Percentiles rank a stretch among this genome's conserved stretches.
These are phyloP conservation scores for Phytophthora pluvialis DNA, from an alignment of 352 stramenopile genomes.

Conservation along the genomic window DNA sequence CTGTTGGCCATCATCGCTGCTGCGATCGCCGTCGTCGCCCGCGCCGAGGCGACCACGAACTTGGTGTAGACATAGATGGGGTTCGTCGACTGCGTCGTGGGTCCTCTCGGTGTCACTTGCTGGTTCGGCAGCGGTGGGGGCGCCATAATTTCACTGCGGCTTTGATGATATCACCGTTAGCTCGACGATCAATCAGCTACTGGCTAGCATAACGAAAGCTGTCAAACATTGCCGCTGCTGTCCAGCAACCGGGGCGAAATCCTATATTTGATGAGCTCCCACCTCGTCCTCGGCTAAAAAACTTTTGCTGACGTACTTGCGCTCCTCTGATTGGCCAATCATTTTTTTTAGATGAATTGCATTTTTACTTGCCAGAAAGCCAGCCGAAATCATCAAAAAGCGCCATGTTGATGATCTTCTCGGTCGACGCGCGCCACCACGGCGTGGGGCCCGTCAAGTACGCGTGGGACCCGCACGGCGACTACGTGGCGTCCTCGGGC, in stretches of 20 bases:
- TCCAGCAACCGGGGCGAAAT: constrained; percentile 9
- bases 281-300: constrained; percentile 24
- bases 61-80: constrained; percentile 59
- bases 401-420: constrained; percentile 83
- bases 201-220: constrained; percentile 6
- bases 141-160: constrained; percentile 14
- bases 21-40: constrained; percentile 51
- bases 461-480: constrained; percentile 78
- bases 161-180: neutral
- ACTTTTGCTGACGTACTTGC: constrained; percentile 30
- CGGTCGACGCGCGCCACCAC: constrained; percentile 79
- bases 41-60: constrained; percentile 48
- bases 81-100: constrained; percentile 42
- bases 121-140: constrained; percentile 7
- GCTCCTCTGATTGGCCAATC: constrained; percentile 20
- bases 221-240: neutral
- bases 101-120: constrained; percentile 12
- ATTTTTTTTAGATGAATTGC: neutral
- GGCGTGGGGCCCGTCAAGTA: constrained; percentile 77
- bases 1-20: constrained; percentile 52
- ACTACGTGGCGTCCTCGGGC: constrained; percentile 79
- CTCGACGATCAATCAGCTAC: constrained; percentile 2
- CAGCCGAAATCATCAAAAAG: constrained; percentile 8
- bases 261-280: constrained; percentile 17
- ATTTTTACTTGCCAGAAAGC: constrained; percentile 12